Evolutionary conservation across 768 basidiomycete genomes (phyloP).

Genomic region (Omphalotus guepiniiformis): DNA sequence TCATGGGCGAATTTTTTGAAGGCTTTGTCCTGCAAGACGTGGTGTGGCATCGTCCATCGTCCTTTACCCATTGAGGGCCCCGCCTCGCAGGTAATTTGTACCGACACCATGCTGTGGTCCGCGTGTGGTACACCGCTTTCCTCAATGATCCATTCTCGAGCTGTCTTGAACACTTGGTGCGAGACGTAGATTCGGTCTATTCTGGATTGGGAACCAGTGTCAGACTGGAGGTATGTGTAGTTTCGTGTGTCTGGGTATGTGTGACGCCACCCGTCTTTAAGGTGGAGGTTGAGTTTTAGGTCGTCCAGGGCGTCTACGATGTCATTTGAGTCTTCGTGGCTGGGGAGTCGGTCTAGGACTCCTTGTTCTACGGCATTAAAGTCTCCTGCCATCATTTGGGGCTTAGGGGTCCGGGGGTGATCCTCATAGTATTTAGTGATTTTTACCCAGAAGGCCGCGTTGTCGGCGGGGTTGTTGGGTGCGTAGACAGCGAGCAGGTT

Average conservation of each 20-base stretch:
- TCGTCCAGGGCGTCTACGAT: conserved; percentile 14
- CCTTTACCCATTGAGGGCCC: conserved; percentile 26
- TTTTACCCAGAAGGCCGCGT: conserved; percentile 26
- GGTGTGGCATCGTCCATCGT: conserved; percentile 25
- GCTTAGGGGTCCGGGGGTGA: conserved; percentile 12
- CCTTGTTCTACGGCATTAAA: conserved; percentile 39
- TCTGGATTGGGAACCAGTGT: conserved; percentile 18
- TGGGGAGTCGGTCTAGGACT: conserved; percentile 29
- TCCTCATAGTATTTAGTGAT: conserved; percentile 12
- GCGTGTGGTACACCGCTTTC: conserved; percentile 15
- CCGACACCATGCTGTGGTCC: conserved; percentile 29
- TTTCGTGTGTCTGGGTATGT: conserved; percentile 15
- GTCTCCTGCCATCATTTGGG: conserved; percentile 34
- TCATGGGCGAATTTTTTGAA: conserved; percentile 7
- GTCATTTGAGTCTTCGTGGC: conserved; percentile 11
- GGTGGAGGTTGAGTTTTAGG: conserved; percentile 14
- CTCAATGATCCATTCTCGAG: conserved; percentile 24
- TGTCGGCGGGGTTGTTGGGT: conserved; percentile 25
- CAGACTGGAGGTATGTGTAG: conserved; percentile 24
- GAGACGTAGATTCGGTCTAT: conserved; percentile 33
- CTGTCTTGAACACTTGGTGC: conserved; percentile 3
- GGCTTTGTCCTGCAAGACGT: conserved; percentile 17
- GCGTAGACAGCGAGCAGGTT: conserved; percentile 31
- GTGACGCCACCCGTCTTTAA: conserved; percentile 30
- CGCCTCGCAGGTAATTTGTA: conserved; percentile 15